phyloP scores from a whole-genome alignment of 495 filamentous ascomycete genomes.

The Xylaria castorea region DNA sequence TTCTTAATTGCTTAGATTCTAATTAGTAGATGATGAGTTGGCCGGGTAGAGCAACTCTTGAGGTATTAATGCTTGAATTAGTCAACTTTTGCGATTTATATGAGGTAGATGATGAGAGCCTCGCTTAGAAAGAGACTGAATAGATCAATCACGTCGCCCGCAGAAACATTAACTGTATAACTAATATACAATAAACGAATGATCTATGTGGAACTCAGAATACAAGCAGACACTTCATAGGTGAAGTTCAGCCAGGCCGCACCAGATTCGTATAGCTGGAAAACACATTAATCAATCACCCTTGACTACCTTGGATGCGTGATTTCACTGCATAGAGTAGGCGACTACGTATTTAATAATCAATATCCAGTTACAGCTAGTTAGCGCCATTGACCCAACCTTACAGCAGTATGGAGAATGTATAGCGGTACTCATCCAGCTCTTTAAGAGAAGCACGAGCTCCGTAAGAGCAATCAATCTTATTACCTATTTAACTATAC shows the following conservation, averaged over 20 bases:
- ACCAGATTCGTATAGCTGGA: background rate
- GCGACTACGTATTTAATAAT: background rate
- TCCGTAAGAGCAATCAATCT: background rate
- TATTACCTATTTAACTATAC: background rate
- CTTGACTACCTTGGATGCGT: background rate
- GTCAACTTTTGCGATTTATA: background rate
- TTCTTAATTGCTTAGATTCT: background rate
- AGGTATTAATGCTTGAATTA: background rate
- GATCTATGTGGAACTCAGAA: background rate
- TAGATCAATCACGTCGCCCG: background rate
- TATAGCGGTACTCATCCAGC: background rate
- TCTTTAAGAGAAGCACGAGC: background rate
- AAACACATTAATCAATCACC: background rate
- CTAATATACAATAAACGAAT: background rate
- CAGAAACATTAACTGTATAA: background rate
- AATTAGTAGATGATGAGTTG: background rate
- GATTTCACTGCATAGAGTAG: background rate
- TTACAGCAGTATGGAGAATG: background rate
- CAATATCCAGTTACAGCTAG: background rate
- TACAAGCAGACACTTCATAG: background rate
- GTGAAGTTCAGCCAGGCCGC: background rate
- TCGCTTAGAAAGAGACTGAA: background rate
- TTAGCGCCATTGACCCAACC: background rate
- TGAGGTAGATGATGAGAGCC: background rate
- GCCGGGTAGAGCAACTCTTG: background rate